Base-by-base conservation (phyloP, 2,329 filamentous ascomycete species). In the Phaeosphaeria sp. region DNA sequence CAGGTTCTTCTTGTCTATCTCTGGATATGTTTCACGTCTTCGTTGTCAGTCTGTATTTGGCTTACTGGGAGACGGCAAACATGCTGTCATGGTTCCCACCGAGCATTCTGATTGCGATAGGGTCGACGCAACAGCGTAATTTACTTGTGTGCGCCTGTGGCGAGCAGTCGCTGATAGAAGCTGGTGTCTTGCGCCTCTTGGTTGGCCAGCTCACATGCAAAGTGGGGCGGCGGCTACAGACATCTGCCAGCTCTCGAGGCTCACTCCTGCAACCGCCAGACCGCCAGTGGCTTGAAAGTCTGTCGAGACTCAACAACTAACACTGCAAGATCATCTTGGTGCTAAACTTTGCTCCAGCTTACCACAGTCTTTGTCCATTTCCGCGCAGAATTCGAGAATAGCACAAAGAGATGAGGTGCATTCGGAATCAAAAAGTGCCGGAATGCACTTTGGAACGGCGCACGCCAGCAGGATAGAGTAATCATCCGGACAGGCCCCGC, bases 381-480 rank as follows among this genome's bases (percentile, higher is more conserved):
- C 5, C 11, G 13, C 11, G 13, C 9, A 11, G 13, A 11, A 15
- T 13, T 11, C 30, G 13, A 36, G 30, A 36, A 36, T 36, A 36
- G 52, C 41, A 50, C 50, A 49, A 44, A 42, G 49, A 52, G 27
- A 44, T 59, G 52, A 50, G 52, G 54, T 62, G 59, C 64, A 55
- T 60, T 55, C 65, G 58, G 62, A 58, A 61, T 52, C 55, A 57
- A 48, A 42, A 42, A 53, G 25, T 56, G 54, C 64, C 62, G 64
- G 52, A 64, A 64, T 42, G 30, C 42, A 20, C 21, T 43, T 17
- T 18, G 43, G 22, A 11, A 53, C 49, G 48, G 50, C 27, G 48
- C 47, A 59, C 46, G 47, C 50, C 47, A 57, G 33, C 50, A 6
- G 44, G 36, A 47, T 5, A 43, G 30, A 36, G 30, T 36, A 36